These are phyloP conservation scores for Colletotrichum godetiae DNA, from an alignment of 2,329 filamentous ascomycete species.

Conservation along the genomic window DNA sequence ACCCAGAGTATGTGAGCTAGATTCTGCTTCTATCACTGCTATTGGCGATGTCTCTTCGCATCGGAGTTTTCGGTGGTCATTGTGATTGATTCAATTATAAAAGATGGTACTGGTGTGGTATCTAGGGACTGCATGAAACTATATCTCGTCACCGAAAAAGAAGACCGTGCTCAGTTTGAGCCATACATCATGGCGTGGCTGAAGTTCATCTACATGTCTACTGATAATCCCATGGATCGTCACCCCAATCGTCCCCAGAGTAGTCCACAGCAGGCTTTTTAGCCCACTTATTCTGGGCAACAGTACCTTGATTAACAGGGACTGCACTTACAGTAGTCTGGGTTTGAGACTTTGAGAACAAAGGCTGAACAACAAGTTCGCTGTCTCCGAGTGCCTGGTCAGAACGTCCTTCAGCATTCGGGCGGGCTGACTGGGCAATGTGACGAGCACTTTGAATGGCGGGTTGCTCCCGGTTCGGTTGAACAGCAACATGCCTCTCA, in stretches of 20 bases:
- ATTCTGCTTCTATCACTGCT: neutral
- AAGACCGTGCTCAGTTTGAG: neutral
- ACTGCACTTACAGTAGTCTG: neutral
- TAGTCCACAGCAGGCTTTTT: constrained; percentile 41
- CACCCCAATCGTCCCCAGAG: constrained; percentile 44
- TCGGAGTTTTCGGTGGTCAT: neutral
- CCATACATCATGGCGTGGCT: neutral
- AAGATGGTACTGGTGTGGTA: neutral
- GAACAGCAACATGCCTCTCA: neutral
- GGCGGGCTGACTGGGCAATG: neutral
- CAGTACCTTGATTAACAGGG: neutral
- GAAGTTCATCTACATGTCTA: neutral
- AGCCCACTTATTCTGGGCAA: constrained; percentile 38
- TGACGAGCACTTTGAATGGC: too few species aligned
- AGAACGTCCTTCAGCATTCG: neutral
- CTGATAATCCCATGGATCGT: constrained; percentile 36
- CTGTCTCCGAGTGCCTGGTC: neutral
- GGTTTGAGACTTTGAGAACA: constrained; percentile 18
- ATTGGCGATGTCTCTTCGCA: neutral
- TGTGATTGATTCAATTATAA: neutral
- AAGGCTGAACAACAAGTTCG: constrained; percentile 11
- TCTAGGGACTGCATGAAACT: neutral
- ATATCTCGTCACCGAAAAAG: neutral
- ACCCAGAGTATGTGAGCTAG: too few species aligned
- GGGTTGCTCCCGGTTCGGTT: neutral